Base-by-base conservation (phyloP, 164 flowering plant genomes). In the Chloranthus sessilifolius region DNA sequence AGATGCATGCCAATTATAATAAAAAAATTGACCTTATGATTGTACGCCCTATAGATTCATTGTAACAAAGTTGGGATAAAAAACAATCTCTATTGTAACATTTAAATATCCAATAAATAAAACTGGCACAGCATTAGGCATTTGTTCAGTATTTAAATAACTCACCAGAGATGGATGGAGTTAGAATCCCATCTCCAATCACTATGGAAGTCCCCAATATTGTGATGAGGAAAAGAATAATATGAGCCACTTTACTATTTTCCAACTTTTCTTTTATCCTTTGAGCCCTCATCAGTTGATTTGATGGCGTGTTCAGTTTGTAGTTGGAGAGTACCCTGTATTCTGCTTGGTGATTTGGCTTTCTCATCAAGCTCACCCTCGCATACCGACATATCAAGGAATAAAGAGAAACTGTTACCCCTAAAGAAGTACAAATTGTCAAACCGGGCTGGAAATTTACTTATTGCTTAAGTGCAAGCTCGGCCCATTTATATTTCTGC, bases 331-430 rank as follows among this genome's bases (percentile, higher is more conserved):
- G 49, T 36, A 82, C 62, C 15, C 64, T 58, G 59, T 84, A 89
- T 64, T 82, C 91, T 22, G 73, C 65, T 37, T 84, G 81, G 1
- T 75, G 62, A 27, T 74, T 85, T 30, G 94, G 90, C n/a, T n/a
- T n/a, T n/a, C n/a, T n/a, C 8, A 82, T 68, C 17, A 88, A 47
- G 39, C 91, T 64, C 43, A 78, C 67, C 40, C 72, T 88, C 11
- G 78, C 86, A 44, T 79, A 61, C 1, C 95, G 73, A 47, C 85
- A 79, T 52, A 85, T 50, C 64, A 78, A 59, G 7, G 95, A 83
- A 53, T 87, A 87, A 0, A 87, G 69, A 1, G 95, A 89, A 68
- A 87, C 83, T n/a, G 91, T 81, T 36, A 91, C 95, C 20, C 95
- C 95, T 86, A n/a, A n/a, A n/a, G n/a, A n/a, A n/a, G n/a, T n/a